A percentile compares a stretch with the other conserved stretches of the same genome.
Evolutionary conservation across 306 rosid species (phyloP).

Genomic region (Albizia julibrissin): DNA sequence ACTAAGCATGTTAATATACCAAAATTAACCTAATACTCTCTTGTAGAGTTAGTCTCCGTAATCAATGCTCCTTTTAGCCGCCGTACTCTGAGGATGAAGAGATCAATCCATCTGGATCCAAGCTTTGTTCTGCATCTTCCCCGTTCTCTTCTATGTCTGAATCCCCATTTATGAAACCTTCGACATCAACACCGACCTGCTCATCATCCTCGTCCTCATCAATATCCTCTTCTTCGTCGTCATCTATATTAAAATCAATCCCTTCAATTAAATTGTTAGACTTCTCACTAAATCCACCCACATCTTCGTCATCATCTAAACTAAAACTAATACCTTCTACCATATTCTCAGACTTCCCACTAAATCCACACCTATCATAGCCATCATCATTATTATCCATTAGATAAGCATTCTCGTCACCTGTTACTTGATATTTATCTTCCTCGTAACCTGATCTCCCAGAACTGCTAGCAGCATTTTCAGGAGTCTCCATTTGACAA

Average conservation of each 20-base stretch:
- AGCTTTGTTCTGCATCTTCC: conserved; percentile 37
- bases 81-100: conserved; percentile 53
- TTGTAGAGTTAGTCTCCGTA: background rate
- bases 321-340: conserved; percentile 33
- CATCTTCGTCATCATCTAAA: conserved; percentile 40
- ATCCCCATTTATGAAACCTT: conserved; percentile 45
- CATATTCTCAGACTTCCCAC: conserved; percentile 43
- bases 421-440: conserved; percentile 44
- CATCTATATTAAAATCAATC: conserved; percentile 39
- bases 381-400: conserved; percentile 36
- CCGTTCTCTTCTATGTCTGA: conserved; percentile 38
- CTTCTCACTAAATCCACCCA: conserved; percentile 36
- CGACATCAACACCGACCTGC: conserved; percentile 43
- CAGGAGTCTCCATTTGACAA: conserved; percentile 33
- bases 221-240: conserved; percentile 33
- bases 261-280: conserved; percentile 38
- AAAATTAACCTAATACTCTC: conserved; percentile 19
- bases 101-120: conserved; percentile 27
- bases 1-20: background rate
- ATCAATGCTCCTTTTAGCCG: conserved; percentile 22
- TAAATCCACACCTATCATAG: conserved; percentile 28
- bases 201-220: conserved; percentile 26
- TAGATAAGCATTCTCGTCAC: conserved; percentile 42
- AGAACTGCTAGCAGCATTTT: conserved; percentile 42
- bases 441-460: conserved; percentile 49